Conservation (phyloP, 371 early-diverging fungal genomes). For the Basidiobolus meristosporus region DNA sequence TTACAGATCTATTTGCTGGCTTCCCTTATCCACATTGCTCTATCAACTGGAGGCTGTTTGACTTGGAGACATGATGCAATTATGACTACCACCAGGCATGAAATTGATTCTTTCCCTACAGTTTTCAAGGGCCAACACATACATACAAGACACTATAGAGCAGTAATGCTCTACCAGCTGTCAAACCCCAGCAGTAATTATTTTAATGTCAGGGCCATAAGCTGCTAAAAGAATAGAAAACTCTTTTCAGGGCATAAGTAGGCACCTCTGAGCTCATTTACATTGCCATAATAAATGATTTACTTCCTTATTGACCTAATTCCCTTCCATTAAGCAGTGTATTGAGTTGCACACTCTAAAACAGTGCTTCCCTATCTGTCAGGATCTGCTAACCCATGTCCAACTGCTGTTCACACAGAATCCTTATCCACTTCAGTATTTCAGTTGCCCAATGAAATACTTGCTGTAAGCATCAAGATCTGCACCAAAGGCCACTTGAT, state of each 20-base stretch:
- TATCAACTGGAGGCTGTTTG: constrained; percentile 41
- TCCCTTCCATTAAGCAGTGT: not conserved
- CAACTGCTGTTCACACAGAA: not conserved
- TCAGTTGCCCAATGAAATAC: not conserved
- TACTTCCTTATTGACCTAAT: not conserved
- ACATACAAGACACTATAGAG: constrained; percentile 23
- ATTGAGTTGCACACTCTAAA: too few species aligned
- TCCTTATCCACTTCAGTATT: not conserved
- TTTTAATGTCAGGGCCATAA: constrained; percentile 19
- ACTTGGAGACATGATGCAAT: constrained; percentile 40
- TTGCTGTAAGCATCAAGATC: not conserved
- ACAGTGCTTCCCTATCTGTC: not conserved
- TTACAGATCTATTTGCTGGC: too few species aligned
- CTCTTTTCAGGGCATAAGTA: constrained; percentile 23
- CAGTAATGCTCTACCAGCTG: constrained; percentile 19
- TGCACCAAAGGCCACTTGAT: not conserved
- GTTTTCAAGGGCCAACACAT: constrained; percentile 30
- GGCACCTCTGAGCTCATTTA: constrained; percentile 23
- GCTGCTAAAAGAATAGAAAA: constrained; percentile 34
- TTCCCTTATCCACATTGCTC: constrained; percentile 44
- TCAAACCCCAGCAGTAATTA: constrained; percentile 19
- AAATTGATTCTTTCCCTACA: constrained; percentile 26
- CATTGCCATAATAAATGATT: not conserved
- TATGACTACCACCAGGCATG: constrained; percentile 33
- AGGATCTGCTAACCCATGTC: not conserved